Evolutionary conservation across 2,329 filamentous ascomycete species (phyloP), one percentile per base, ranked within the genome.

Genomic region (Pyrenochaeta sp.): DNA sequence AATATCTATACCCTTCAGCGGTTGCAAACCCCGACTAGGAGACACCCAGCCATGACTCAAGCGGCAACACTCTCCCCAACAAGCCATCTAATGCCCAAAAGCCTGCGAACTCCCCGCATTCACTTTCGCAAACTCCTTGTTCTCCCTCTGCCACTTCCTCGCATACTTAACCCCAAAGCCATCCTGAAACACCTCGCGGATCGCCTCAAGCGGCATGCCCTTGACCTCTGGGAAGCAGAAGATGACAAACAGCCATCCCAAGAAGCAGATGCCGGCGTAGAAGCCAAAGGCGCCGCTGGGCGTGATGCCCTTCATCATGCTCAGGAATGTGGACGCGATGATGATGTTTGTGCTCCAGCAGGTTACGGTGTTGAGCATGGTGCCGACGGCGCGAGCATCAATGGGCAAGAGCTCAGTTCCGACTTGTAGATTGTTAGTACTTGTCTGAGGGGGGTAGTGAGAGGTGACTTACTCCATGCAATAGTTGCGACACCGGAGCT

Each of bases 271-370:
- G 0, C 54, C 66, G 3, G 61, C 61, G 46, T 72, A 73, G 49
- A 73, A 72, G 3, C 69, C 69, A 24, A 74, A 72, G 1, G 69
- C 65, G 0, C 69, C 69, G 9, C 55, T 64, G 1, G 68, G 67
- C 0, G 68, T 71, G 39, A 71, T 67, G 4, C 58, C 59, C 36
- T 72, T 71, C 70, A 72, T 73, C 65, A 72, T 71, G 5, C 63
- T 61, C 10, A 73, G 40, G 60, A 73, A 72, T 0, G 67, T 71
- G 9, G 67, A 71, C 0, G 68, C 55, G n/a, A 73, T 67, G 43
- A 72, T 67, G 35, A 65, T 65, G 37, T 65, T 66, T 9, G 61
- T 62, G 1, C 54, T 58, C 68, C 69, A 72, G 57, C 60, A 68
- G 13, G 54, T 58, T 0, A 61, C 58, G 15, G 56, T 67, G 18